phyloP scores from a whole-genome alignment of 2,329 filamentous ascomycete species.

The Didymella pinodella region DNA sequence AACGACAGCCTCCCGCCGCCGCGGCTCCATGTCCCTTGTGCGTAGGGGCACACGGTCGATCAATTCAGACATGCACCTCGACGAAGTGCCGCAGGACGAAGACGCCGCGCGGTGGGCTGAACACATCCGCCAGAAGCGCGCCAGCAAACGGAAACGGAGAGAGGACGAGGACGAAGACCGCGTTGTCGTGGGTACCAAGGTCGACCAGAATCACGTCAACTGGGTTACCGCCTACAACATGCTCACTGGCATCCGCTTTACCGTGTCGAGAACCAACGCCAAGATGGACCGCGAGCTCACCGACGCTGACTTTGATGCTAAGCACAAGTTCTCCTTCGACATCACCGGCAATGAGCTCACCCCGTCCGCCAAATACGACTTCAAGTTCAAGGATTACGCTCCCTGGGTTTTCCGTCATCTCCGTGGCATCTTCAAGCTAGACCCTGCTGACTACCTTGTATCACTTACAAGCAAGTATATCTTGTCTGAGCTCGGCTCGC shows the following conservation, averaged over 20 bases:
- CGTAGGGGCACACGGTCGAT: constrained; percentile 84
- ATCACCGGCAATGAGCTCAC: constrained; percentile 98
- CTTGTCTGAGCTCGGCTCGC: constrained; percentile 93
- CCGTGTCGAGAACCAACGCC: constrained; percentile 93
- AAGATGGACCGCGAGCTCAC: constrained; percentile 92
- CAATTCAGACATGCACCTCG: constrained; percentile 81
- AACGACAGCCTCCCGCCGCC: constrained; percentile 68
- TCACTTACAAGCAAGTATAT: constrained; percentile 99
- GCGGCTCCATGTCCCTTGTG: constrained; percentile 83
- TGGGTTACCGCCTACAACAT: constrained; percentile 99
- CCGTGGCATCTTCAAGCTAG: constrained; percentile 84
- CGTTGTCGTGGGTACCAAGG: constrained; percentile 94
- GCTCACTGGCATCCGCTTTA: constrained; percentile 97
- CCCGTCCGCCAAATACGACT: constrained; percentile 98
- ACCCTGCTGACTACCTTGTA: constrained; percentile 97
- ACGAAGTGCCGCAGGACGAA: constrained; percentile 86
- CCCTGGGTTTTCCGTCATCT: constrained; percentile 98
- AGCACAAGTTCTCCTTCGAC: constrained; percentile 98
- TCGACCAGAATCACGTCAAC: constrained; percentile 96
- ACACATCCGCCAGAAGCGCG: constrained; percentile 87
- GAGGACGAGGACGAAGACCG: constrained; percentile 91
- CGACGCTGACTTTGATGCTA: constrained; percentile 89
- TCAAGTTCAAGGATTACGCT: constrained; percentile 99
- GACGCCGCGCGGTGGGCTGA: constrained; percentile 93
- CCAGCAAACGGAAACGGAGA: constrained; percentile 81